Conservation (phyloP, 2,329 filamentous ascomycete species). For the Ophiostoma sp. region DNA sequence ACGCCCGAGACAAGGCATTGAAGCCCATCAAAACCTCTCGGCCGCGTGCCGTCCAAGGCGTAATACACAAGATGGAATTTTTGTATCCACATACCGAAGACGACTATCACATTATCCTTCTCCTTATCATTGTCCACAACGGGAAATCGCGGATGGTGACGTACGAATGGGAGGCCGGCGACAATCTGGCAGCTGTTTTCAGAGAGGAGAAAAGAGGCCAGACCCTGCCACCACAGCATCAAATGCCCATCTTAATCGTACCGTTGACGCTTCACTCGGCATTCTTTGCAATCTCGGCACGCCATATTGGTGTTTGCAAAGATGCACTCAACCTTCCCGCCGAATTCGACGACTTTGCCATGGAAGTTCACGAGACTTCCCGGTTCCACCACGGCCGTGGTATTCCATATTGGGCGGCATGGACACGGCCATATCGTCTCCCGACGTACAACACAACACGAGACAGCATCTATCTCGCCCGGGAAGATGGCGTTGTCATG, state of each 20-base stretch:
- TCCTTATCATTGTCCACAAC: slow-evolving; percentile 60
- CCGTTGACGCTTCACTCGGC: slow-evolving; percentile 70
- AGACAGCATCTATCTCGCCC: slow-evolving; percentile 81
- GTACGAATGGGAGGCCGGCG: slow-evolving; percentile 62
- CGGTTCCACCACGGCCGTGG: slow-evolving; percentile 49
- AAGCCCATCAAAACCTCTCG: slow-evolving; percentile 56
- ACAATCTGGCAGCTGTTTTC: slow-evolving; percentile 49
- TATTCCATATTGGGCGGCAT: slow-evolving; percentile 74
- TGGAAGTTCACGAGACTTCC: slow-evolving; percentile 45
- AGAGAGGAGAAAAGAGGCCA: slow-evolving; percentile 51
- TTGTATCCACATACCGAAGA: slow-evolving; percentile 69
- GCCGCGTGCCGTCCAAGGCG: slow-evolving; percentile 59
- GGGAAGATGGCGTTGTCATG: slow-evolving; percentile 81
- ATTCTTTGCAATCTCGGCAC: slow-evolving; percentile 67
- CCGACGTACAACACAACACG: slow-evolving; percentile 60
- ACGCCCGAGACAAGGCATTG: slow-evolving; percentile 46
- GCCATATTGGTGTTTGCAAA: slow-evolving; percentile 57
- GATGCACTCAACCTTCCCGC: slow-evolving; percentile 55
- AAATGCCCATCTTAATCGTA: slow-evolving; percentile 68
- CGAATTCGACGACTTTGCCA: slow-evolving; percentile 47
- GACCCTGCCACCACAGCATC: slow-evolving; percentile 51
- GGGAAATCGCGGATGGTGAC: slow-evolving; percentile 54
- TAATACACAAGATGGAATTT: slow-evolving; percentile 87
- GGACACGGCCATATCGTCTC: slow-evolving; percentile 74
- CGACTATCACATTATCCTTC: slow-evolving; percentile 70